Evolutionary conservation across 176 grass and related monocot genomes (phyloP).

Genomic region (Pontederia paniculata): DNA sequence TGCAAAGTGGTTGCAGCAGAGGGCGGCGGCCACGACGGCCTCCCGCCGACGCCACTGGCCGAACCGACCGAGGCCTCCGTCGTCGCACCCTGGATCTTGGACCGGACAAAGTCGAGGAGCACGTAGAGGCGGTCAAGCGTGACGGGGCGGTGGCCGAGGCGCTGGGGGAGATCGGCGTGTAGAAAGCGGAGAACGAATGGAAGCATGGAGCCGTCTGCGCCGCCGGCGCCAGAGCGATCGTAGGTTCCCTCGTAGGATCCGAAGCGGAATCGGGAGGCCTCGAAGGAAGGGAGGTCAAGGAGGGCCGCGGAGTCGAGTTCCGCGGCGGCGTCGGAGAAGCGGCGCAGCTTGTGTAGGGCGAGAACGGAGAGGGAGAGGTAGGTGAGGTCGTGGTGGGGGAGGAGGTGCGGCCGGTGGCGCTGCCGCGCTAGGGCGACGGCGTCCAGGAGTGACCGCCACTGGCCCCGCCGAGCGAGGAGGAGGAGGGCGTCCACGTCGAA

Average conservation of each 20-base stretch:
- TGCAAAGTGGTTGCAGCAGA: constrained; percentile 70
- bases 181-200: constrained; percentile 74
- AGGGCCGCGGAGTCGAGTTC: constrained; percentile 41
- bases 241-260: constrained; percentile 29
- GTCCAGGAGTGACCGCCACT: constrained; percentile 65
- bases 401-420: constrained; percentile 26
- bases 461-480: constrained; percentile 66
- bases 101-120: constrained; percentile 59
- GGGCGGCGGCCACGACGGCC: constrained; percentile 33
- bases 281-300: constrained; percentile 26
- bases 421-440: constrained; percentile 25
- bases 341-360: constrained; percentile 71
- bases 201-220: constrained; percentile 23
- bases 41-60: constrained; percentile 56
- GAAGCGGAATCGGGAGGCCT: constrained; percentile 40
- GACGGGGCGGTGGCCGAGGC: constrained; percentile 51
- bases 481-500: constrained; percentile 46
- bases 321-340: constrained; percentile 53
- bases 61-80: background rate
- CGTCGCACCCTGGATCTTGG: constrained; percentile 17
- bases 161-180: constrained; percentile 60
- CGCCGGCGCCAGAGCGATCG: background rate
- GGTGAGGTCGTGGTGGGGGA: constrained; percentile 63
- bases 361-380: constrained; percentile 60
- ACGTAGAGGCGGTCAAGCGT: constrained; percentile 83